These are phyloP conservation scores for Pseudocercospora musae DNA, from an alignment of 2,329 filamentous ascomycete species.

Conservation along the genomic window DNA sequence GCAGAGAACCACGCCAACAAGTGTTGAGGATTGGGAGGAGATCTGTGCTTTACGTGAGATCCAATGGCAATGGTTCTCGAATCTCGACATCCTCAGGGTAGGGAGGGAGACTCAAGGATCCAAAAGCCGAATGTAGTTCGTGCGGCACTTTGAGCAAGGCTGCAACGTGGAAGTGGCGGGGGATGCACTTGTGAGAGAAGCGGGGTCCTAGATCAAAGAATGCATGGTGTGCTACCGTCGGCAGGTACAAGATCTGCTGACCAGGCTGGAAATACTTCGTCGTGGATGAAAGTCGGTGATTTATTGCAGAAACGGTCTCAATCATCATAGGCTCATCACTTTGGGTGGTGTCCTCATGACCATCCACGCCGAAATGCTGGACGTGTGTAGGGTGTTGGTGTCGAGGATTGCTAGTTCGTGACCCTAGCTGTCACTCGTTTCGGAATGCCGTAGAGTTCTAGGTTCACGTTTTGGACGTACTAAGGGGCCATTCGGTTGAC, in stretches of 20 bases:
- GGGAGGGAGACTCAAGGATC: background rate
- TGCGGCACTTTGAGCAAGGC: background rate
- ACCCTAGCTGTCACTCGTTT: background rate
- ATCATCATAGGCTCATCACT: background rate
- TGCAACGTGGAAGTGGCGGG: background rate
- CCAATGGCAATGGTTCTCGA: constrained; percentile 32
- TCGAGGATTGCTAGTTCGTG: background rate
- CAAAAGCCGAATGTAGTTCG: background rate
- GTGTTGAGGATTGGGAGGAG: background rate
- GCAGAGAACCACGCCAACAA: background rate
- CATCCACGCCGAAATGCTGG: background rate
- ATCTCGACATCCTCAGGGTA: background rate
- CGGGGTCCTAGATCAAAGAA: background rate
- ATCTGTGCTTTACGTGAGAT: constrained; percentile 44
- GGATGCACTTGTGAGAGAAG: background rate
- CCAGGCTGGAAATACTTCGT: background rate
- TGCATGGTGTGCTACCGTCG: background rate
- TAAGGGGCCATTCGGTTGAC: background rate
- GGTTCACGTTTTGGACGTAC: background rate
- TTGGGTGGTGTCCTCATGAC: background rate
- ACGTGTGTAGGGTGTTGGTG: background rate
- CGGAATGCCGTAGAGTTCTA: background rate
- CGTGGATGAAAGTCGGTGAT: background rate
- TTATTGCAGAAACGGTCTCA: background rate
- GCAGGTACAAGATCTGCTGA: background rate